phyloP scores from a whole-genome alignment of 176 grass and related monocot species.

The Triticum turgidum region DNA sequence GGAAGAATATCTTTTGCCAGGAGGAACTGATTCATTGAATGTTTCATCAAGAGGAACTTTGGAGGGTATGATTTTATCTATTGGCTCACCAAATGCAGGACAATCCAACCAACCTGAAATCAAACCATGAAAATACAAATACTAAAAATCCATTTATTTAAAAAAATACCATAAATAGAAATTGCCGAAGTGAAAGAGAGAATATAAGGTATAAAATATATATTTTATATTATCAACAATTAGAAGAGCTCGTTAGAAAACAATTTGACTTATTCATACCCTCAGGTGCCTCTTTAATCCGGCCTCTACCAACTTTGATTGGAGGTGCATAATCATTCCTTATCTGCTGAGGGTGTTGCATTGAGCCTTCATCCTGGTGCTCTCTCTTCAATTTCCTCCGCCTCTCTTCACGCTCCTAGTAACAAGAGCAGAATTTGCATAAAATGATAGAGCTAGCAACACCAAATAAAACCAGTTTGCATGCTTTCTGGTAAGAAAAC shows the following conservation, averaged over 20 bases:
- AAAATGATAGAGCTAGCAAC: neutral
- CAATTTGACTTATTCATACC: constrained; percentile 37
- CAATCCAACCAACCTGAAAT: constrained; percentile 92
- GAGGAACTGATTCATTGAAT: constrained; percentile 75
- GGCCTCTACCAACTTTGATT: constrained; percentile 49
- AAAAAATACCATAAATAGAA: neutral
- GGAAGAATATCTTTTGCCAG: constrained; percentile 98
- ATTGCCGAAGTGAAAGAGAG: neutral
- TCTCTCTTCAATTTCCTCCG: constrained; percentile 64
- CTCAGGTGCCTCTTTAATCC: constrained; percentile 79
- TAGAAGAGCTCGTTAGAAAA: neutral
- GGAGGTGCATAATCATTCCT: constrained; percentile 72
- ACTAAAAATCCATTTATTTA: neutral
- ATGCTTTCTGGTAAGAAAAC: neutral
- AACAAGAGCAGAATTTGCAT: constrained; percentile 17
- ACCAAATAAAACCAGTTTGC: neutral
- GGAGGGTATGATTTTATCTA: constrained; percentile 93
- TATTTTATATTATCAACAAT: neutral
- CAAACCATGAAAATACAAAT: constrained; percentile 5
- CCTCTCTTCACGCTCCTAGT: constrained; percentile 93
- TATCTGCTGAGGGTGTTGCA: constrained; percentile 43
- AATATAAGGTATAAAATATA: neutral
- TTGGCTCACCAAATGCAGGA: constrained; percentile 85
- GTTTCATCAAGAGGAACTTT: constrained; percentile 99
- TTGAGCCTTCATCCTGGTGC: constrained; percentile 58